Evolutionary conservation across 2,329 filamentous ascomycete species (phyloP).

Genomic region (Onygena corvina): DNA sequence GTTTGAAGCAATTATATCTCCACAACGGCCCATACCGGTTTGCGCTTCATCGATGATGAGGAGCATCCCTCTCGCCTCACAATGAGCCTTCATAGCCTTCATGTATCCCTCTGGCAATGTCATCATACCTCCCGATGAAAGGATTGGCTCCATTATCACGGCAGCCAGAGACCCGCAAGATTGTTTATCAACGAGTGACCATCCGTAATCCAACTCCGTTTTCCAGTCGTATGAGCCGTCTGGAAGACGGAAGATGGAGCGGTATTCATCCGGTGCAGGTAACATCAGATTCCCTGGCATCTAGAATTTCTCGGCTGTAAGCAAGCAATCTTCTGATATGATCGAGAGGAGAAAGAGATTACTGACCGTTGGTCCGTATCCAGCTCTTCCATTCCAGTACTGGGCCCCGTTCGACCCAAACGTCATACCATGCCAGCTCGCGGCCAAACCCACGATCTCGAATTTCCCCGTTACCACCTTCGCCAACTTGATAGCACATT

Average conservation of each 20-base stretch:
- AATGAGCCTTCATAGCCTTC: constrained; percentile 43
- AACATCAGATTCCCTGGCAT: constrained; percentile 48
- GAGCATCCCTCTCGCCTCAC: constrained; percentile 44
- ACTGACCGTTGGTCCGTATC: constrained; percentile 28
- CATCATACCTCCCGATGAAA: constrained; percentile 49
- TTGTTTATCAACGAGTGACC: constrained; percentile 47
- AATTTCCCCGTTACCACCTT: constrained; percentile 54
- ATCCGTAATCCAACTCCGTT: constrained; percentile 51
- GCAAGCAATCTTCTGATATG: no score
- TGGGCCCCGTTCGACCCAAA: constrained; percentile 41
- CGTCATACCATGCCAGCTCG: constrained; percentile 52
- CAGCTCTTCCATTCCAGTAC: constrained; percentile 43
- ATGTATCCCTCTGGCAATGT: constrained; percentile 49
- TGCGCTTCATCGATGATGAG: constrained; percentile 51
- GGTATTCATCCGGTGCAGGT: constrained; percentile 50
- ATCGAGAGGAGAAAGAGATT: no score
- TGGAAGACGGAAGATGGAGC: constrained; percentile 47
- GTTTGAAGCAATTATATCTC: constrained; percentile 48
- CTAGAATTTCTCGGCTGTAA: background rate
- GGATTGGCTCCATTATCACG: constrained; percentile 50
- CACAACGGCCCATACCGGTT: constrained; percentile 46
- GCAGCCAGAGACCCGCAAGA: constrained; percentile 52
- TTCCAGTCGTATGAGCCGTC: constrained; percentile 56
- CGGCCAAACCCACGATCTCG: constrained; percentile 49
- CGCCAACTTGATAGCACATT: constrained; percentile 53